A percentile compares a stretch with the other conserved stretches of the same genome.
These are phyloP conservation scores for Allium sativum DNA, from an alignment of 106 monocot species.

Conservation along the genomic window DNA sequence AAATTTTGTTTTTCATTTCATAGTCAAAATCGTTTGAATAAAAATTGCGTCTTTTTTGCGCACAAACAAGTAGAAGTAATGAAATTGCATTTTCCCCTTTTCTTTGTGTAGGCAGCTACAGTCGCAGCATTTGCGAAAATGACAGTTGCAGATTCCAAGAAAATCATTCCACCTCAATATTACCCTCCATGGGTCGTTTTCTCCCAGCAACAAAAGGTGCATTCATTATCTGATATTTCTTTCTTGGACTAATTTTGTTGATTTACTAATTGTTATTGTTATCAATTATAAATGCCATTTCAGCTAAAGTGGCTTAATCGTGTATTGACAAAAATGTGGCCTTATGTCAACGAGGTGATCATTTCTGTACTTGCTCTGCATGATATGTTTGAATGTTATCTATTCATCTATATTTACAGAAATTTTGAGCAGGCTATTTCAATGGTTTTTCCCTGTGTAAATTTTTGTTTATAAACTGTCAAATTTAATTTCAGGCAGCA, in stretches of 20 bases:
- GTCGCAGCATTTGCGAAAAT: conserved; percentile 72
- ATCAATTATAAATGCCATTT: conserved; percentile 14
- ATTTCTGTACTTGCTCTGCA: neutral
- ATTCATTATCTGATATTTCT: conserved; percentile 17
- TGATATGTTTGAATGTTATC: no score
- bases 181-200: conserved; percentile 98
- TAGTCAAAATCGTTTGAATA: neutral
- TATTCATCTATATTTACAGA: no score
- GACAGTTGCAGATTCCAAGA: conserved; percentile 76
- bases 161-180: conserved; percentile 57
- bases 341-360: conserved; percentile 83
- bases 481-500: conserved; percentile 50
- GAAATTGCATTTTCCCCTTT: neutral
- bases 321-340: conserved; percentile 86
- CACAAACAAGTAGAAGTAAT: neutral
- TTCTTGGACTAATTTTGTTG: neutral
- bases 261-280: conserved; percentile 9
- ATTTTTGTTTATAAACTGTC: no score
- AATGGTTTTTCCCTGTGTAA: no score
- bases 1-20: neutral
- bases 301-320: conserved; percentile 93
- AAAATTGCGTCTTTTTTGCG: neutral
- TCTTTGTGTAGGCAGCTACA: conserved; percentile 51
- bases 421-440: no score
- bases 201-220: conserved; percentile 72